Base-by-base conservation (phyloP, 192 early-diverging fungal species). In the Umbelopsis ramanniana region DNA sequence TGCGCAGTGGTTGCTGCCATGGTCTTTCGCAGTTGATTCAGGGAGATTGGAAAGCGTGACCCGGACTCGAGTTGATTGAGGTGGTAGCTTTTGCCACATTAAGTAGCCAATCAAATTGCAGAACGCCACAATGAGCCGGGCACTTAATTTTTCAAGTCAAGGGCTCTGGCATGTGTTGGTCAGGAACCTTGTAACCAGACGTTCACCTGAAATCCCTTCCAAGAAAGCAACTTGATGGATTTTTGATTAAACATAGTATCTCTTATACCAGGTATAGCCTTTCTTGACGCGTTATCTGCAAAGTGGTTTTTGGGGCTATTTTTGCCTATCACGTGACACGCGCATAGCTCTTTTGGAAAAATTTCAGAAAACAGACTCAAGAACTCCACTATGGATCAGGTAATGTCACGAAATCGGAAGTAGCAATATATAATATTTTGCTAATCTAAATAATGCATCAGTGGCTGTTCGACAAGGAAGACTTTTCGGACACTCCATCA, bases 381-480 rank as follows among this genome's bases (percentile, higher is more conserved):
- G 0, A 21, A 10, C 57, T 63, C 29, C 57, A 63, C 57, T 35
- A 63, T 63, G 57, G 57, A 63, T 63, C 57, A 63, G 57, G 57
- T 63, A 63, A 38, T 63, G 33, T 19, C 19, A 29, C 33, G 40
- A 43, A 63, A 35, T 37, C 33, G 17, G 33, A 37, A 37, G 26
- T 10, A 33, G 11, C 11, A 19, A 4, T 37, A 4, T 33, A 63
- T 19, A n/a, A 37, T 43, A 0, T 37, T 37, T 12, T 2, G 12
- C 6, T 19, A 35, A 33, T 37, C 29, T n/a, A 17, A 17, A 37
- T 29, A 14, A 55, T 37, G 7, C 17, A 0, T 33, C 52, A 79
- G 75, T 87, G 86, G 86, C 79, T 78, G 35, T 87, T 84, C 70
- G 67, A 81, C 29, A 81, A 84, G 23, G 81, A 82, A 23, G 84